Evolutionary conservation across 2,329 filamentous ascomycete genomes (phyloP).

Genomic region (Ceratocystis harringtonii): DNA sequence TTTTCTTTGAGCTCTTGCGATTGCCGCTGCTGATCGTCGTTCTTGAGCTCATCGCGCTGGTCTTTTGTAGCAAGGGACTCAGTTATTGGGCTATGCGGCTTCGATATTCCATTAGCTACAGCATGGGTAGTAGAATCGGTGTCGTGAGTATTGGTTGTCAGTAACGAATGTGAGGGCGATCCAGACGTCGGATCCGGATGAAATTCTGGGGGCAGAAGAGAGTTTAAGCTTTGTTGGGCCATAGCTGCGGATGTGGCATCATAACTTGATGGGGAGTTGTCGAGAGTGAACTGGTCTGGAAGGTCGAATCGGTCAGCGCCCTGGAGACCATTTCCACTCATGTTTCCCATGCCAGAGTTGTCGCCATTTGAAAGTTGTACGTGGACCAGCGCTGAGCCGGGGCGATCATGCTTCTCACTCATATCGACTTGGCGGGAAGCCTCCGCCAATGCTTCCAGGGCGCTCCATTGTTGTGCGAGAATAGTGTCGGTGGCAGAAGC

Average conservation of each 20-base stretch:
- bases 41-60: not conserved
- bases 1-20: not conserved
- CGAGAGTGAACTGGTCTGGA: slow-evolving; percentile 44
- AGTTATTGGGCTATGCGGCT: slow-evolving; percentile 2
- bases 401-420: slow-evolving; percentile 40
- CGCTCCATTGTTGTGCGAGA: slow-evolving; percentile 52
- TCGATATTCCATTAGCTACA: not conserved
- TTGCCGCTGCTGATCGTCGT: not conserved
- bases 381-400: slow-evolving; percentile 24
- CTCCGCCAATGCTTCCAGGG: slow-evolving; percentile 74
- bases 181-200: not conserved
- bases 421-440: slow-evolving; percentile 68
- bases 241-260: slow-evolving; percentile 25
- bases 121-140: slow-evolving; percentile 4
- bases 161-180: slow-evolving; percentile 4
- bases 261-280: slow-evolving; percentile 39
- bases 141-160: slow-evolving; percentile 3
- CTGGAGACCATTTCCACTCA: slow-evolving; percentile 5
- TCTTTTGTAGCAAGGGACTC: not conserved
- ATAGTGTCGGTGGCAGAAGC: slow-evolving; percentile 19
- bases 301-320: slow-evolving; percentile 33
- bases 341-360: slow-evolving; percentile 9
- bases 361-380: slow-evolving; percentile 18
- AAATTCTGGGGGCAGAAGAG: slow-evolving; percentile 13
- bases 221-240: slow-evolving; percentile 12